A percentile compares a stretch with the other conserved stretches of the same genome.
Conservation (phyloP, 1,284 basidiomycete genomes). For the Gastroboletus turbinatus region DNA sequence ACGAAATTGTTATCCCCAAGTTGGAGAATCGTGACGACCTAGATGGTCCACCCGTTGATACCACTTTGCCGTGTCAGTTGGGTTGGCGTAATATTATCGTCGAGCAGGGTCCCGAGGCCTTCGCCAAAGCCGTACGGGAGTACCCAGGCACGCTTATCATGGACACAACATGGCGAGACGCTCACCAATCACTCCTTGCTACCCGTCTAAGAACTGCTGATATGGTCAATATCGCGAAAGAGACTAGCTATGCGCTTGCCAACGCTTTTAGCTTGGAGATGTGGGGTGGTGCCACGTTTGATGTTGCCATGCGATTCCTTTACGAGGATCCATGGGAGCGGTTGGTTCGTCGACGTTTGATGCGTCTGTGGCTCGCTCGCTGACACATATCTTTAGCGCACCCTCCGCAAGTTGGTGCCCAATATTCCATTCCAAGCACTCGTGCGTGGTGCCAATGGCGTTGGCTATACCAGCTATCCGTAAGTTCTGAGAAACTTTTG, state of each 20-base stretch:
- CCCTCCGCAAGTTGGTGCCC: constrained; percentile 92
- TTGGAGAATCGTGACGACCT: constrained; percentile 81
- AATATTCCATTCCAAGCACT: constrained; percentile 99
- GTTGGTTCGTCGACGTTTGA: constrained; percentile 53
- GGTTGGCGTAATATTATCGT: constrained; percentile 99
- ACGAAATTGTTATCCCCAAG: constrained; percentile 84
- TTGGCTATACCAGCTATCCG: constrained; percentile 99
- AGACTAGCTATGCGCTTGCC: constrained; percentile 92
- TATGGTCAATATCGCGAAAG: constrained; percentile 98
- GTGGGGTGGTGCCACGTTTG: constrained; percentile 99
- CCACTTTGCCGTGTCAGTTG: constrained; percentile 77
- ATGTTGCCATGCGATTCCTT: constrained; percentile 99
- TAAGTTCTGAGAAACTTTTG: constrained; percentile 40
- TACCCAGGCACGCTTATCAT: constrained; percentile 96
- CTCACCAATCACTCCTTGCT: constrained; percentile 96
- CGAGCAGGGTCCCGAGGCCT: constrained; percentile 96
- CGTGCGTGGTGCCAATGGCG: constrained; percentile 98
- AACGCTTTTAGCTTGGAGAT: constrained; percentile 98
- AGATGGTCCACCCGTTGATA: constrained; percentile 74
- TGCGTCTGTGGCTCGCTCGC: not conserved
- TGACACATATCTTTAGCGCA: constrained; percentile 54
- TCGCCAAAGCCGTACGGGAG: constrained; percentile 96
- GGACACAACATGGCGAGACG: constrained; percentile 99
- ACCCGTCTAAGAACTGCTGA: constrained; percentile 96
- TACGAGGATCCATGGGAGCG: constrained; percentile 99